Percentiles rank a stretch among this genome's conserved stretches.
These are phyloP conservation scores for Solanum verrucosum DNA, from an alignment of 257 asterid species.

Conservation along the genomic window DNA sequence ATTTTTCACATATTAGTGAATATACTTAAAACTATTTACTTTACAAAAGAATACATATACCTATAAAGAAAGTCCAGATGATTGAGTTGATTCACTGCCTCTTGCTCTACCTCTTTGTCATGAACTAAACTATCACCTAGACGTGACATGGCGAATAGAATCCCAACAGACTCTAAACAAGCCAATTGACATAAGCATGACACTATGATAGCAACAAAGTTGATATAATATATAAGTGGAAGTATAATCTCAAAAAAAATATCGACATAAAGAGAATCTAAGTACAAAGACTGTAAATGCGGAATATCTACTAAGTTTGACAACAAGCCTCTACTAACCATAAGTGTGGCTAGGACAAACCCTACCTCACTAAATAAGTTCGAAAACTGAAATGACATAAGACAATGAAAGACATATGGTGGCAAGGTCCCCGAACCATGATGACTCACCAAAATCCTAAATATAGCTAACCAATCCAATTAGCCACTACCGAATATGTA, in stretches of 20 bases:
- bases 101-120: not conserved
- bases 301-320: too few relatives aligned
- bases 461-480: too few relatives aligned
- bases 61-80: not conserved
- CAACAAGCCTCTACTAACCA: not conserved
- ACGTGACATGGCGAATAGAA: not conserved
- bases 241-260: too few relatives aligned
- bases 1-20: not conserved
- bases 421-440: not conserved
- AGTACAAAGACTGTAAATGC: not conserved
- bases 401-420: not conserved
- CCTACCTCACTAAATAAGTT: not conserved
- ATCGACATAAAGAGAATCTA: not conserved
- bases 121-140: not conserved
- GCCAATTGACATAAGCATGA: not conserved
- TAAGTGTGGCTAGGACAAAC: not conserved
- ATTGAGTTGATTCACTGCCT: not conserved
- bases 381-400: not conserved
- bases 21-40: not conserved
- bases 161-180: not conserved
- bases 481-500: not conserved
- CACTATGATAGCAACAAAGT: not conserved
- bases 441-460: not conserved
- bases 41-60: not conserved
- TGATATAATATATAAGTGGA: too few relatives aligned